Conservation (phyloP, 768 basidiomycete genomes). For the Trametes sanguinea region DNA sequence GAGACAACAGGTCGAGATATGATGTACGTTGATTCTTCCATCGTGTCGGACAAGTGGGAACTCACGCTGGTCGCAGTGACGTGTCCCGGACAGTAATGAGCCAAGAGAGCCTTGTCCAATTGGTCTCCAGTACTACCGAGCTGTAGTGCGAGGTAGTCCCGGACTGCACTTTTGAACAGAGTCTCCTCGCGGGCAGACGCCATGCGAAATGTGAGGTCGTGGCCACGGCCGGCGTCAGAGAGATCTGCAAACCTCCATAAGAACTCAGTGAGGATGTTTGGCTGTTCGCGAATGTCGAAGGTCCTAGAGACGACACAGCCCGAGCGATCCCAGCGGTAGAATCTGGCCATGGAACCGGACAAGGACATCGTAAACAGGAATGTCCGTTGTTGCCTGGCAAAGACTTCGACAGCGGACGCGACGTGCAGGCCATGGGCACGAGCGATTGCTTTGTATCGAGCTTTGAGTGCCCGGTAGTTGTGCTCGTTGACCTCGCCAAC, state of each 20-base stretch:
- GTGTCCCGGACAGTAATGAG: conserved; percentile 8
- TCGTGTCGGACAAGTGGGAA: background rate
- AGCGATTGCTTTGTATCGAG: background rate
- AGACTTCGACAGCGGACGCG: background rate
- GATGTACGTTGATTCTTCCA: background rate
- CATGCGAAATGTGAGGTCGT: conserved; percentile 21
- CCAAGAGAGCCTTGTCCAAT: background rate
- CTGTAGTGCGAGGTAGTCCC: background rate
- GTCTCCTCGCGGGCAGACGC: background rate
- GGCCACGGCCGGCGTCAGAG: conserved; percentile 26
- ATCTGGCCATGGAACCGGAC: conserved; percentile 28
- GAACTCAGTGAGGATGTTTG: conserved; percentile 32
- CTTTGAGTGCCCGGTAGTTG: background rate
- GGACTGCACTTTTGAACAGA: background rate
- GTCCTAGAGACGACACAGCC: conserved; percentile 33
- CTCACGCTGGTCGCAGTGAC: background rate
- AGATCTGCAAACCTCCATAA: conserved; percentile 33
- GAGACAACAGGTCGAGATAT: conserved; percentile 10
- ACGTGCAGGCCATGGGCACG: background rate
- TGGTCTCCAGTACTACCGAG: background rate
- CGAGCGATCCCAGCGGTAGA: conserved; percentile 37
- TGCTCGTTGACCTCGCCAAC: background rate
- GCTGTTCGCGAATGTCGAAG: conserved; percentile 30
- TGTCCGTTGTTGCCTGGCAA: conserved; percentile 32
- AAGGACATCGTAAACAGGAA: conserved; percentile 35